Base-by-base conservation (phyloP, 2,329 filamentous ascomycete genomes). In the Fusarium mundagurra region DNA sequence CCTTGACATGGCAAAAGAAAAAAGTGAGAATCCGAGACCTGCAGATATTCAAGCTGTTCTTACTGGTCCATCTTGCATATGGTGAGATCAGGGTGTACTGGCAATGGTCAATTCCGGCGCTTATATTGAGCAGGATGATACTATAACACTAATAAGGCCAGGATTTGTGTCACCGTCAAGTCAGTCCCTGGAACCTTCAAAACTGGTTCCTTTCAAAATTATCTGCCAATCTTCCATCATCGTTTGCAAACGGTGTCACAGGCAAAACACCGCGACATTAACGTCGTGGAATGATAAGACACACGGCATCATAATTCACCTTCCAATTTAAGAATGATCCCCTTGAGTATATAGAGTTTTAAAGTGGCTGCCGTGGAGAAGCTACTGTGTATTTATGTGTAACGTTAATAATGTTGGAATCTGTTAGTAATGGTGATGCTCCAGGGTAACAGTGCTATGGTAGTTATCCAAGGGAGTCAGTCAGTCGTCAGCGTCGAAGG, bases 11-110 rank as follows among this genome's bases (percentile, higher is more conserved):
- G 47, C 38, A 60, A 39, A 59, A 61, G 27, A 41, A 50, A 54
- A 41, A n/a, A 22, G 45, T 43, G 47, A 36, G 36, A 71, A 61
- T 45, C 34, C 59, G 62, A 67, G 71, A 74, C 67, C 47, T 65
- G 71, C 71, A 72, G 58, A 27, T 61, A n/a, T 53, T 45, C 39
- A 44, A 60, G 61, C 39, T 24, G 38, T 54, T 45, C 48, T 60
- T 34, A 64, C 45, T 64, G 71, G 60, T 45, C 43, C 59, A 48
- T 61, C 61, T 53, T 61, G 67, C 71, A 61, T 69, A 44, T 45
- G 41, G 31, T 58, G 13, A 61, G 22, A 65, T 69, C 69, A 64
- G 31, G 48, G 54, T 27, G 48, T 54, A 47, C 59, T 47, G 24
- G 62, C 10, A 60, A 22, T 24, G 39, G 43, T 24, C 31, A n/a